These are phyloP conservation scores for Porcisia deanei DNA, from an alignment of 208 protist genomes.

Conservation along the genomic window DNA sequence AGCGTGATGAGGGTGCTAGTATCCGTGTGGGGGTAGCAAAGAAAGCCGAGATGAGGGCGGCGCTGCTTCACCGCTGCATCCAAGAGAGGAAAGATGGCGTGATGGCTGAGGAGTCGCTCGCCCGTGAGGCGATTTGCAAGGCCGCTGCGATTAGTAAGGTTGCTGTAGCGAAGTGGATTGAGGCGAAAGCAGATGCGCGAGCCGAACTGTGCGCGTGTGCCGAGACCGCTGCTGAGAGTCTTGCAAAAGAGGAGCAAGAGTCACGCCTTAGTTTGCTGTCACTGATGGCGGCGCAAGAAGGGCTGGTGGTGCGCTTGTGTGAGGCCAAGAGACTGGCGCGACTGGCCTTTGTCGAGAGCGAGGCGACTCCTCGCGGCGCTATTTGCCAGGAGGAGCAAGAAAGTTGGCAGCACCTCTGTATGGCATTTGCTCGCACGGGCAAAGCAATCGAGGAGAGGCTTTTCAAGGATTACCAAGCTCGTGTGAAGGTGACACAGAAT, in stretches of 20 bases:
- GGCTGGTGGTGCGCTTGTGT: slow-evolving; percentile 40
- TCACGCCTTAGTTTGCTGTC: slow-evolving; percentile 49
- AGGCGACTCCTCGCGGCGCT: slow-evolving; percentile 32
- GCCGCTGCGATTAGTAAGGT: slow-evolving; percentile 29
- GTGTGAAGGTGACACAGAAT: background rate
- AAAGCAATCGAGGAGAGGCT: slow-evolving; percentile 5
- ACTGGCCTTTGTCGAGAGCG: slow-evolving; percentile 26
- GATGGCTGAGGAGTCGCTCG: slow-evolving; percentile 38
- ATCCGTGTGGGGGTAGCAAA: slow-evolving; percentile 41
- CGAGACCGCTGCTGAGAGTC: slow-evolving; percentile 15
- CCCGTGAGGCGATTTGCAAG: slow-evolving; percentile 16
- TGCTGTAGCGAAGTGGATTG: slow-evolving; percentile 32
- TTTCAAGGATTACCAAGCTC: slow-evolving; percentile 8
- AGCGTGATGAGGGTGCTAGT: slow-evolving; percentile 35
- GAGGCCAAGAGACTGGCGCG: slow-evolving; percentile 27
- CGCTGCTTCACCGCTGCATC: slow-evolving; percentile 17
- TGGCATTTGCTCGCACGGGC: background rate
- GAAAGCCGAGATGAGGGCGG: slow-evolving; percentile 30
- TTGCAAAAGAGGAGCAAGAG: slow-evolving; percentile 49
- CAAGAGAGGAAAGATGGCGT: slow-evolving; percentile 9
- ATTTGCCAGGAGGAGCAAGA: slow-evolving; percentile 41
- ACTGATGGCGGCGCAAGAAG: slow-evolving; percentile 47
- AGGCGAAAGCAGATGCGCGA: slow-evolving; percentile 24
- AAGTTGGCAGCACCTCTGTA: slow-evolving; percentile 13
- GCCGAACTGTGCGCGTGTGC: slow-evolving; percentile 29